Evolutionary conservation across 2,329 filamentous ascomycete genomes (phyloP), one percentile per base, ranked within the genome.

Genomic region (Aspergillus clavatus): DNA sequence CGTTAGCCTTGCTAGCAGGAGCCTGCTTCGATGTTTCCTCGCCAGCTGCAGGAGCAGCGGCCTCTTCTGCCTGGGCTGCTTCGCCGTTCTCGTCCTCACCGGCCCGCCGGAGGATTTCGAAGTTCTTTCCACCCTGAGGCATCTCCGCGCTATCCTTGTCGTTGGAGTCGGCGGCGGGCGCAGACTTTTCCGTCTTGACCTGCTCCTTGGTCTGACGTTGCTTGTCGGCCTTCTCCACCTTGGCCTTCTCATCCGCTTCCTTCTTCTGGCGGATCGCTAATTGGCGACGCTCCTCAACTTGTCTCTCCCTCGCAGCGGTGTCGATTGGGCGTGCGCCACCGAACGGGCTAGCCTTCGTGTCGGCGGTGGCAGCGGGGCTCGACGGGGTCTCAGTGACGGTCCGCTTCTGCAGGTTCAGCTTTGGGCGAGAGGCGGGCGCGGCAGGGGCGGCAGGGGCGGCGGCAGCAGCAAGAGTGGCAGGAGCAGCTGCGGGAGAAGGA

Each of bases 321-420:
- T 98, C 90, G 58, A 97, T 95, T 44, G 93, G 93, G 51, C 86
- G 84, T 45, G 93, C 93, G 50, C 87, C 90, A 60, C 93, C 93
- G 65, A 98, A 98, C 31, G 89, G 89, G 68, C 86, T 97, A 21
- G 89, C 80, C 75, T 96, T 97, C 33, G 87, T 75, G 60, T 93
- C 86, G 23, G 72, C 64, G 14, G 60, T 62, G 12, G 69, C 63
- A 44, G 75, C 63, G 40, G 72, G 60, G 43, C 62, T 64, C 12
- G 75, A 62, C 8, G 82, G 74, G 19, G 82, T 77, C 59, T 95
- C 90, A 0, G 90, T 84, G 10, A 96, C 87, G 3, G 90, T 96
- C 56, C 93, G 83, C 79, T 97, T 97, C 53, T 83, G 74, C 21
- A 98, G 80, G 68, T 97, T 93, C 61, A 98, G 72, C 63, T 80